Base-by-base conservation (phyloP, 495 filamentous ascomycete species). In the Neurospora sp. region DNA sequence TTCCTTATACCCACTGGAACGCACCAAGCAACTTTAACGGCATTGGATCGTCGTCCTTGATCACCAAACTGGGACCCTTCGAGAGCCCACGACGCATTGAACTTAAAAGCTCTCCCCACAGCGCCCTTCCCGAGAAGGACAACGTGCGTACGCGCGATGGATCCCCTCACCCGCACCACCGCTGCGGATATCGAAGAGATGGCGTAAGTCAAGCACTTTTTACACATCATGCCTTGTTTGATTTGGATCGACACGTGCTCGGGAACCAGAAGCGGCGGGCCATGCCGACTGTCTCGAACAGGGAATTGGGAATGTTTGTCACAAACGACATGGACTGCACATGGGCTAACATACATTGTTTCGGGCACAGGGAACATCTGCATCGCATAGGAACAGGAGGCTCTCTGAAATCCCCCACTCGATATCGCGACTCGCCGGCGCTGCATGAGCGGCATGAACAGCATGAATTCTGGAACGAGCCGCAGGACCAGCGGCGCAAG, bases 131-230 rank as follows among this genome's bases (percentile, higher is more conserved):
- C 12, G 6, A 62, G 54, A 62, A 62, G 54, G 27, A 35, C 23
- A 62, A 62, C 54, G 54, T 62, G 54, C 27, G 12, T 62, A 62
- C 23, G 23, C 54, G 54, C n/a, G 16, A 72, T 74, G 75, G 66
- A 76, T 70, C 23, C 54, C 8, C 40, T 69, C 31, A 20, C 70
- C 14, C 73, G 69, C 14, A 35, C 54, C 31, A 72, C 35, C 23
- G 39, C 75, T 10, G 46, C 69, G n/a, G 73, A 76, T 4, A 71
- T 76, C 37, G 73, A 76, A 40, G 73, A 76, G 37, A 73, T 76
- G 75, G 71, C 74, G 75, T 76, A 70, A 74, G 75, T 69, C 23
- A 35, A 39, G 37, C 27, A 44, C 11, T 39, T n/a, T 35, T 20
- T 40, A n/a, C 16, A 38, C 10, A 40, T 72, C 16, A 5, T 11